Evolutionary conservation across 2,329 filamentous ascomycete genomes (phyloP), one percentile per base, ranked within the genome.

Genomic region (Passalora sequoiae): DNA sequence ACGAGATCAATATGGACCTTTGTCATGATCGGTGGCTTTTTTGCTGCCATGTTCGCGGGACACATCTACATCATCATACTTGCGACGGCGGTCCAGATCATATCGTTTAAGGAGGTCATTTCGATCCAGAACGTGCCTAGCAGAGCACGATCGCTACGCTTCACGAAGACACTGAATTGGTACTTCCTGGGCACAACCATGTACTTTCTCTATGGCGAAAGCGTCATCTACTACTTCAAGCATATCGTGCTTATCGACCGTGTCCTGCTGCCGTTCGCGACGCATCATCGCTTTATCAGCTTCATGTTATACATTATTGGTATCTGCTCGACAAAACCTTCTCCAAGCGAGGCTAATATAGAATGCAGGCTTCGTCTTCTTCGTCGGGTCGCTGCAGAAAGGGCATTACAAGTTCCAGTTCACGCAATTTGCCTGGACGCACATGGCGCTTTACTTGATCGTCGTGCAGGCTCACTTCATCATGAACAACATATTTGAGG

Each of bases 401-500:
- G 89, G 91, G 30, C 86, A 97, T 69, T 96, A 97, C 74, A 87
- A 84, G 66, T 97, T 98, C 71, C 92, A 98, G 69, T 98, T 98
- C 70, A 95, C 89, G 50, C 92, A 98, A 68, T 98, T 97, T 61
- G 92, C 89, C 41, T 98, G 92, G 92, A 97, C 92, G 10, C 92
- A 98, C 67, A 97, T 98, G 89, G 92, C 94, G 4, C 79, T 98
- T 15, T 97, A 94, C 73, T 76, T 98, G 60, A 96, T 98, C 60
- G 91, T 97, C 28, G 89, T 95, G 4, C 89, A 98, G 68, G 89
- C 92, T 10, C 92, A 98, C 66, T 98, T 98, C 67, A 88, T 97
- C 71, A 97, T 98, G 87, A 98, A 98, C 77, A 98, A 98, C 69
- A 85, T 98, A 54, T 94, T 98, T 59, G 92, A 98, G 71, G 92